Percentiles rank a stretch among this genome's conserved stretches.
Conservation (phyloP, 768 basidiomycete species). For the Phanerochaete carnosa region DNA sequence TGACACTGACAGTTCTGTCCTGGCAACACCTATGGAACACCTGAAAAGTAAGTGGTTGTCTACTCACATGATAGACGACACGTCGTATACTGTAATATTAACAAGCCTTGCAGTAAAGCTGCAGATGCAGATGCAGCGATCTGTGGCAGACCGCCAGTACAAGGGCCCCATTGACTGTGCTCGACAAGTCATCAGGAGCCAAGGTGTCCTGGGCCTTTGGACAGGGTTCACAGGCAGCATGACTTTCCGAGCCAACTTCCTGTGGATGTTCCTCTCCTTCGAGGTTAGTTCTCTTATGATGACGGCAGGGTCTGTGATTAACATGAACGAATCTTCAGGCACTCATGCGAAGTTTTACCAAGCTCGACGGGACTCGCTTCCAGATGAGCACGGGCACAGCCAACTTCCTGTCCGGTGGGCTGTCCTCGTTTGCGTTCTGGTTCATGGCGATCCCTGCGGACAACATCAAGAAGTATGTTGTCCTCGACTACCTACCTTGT, state of each 20-base stretch:
- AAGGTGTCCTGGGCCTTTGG: slow-evolving; percentile 69
- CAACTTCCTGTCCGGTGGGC: slow-evolving; percentile 64
- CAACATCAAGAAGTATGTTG: slow-evolving; percentile 74
- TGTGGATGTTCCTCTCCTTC: slow-evolving; percentile 75
- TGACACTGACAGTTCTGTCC: slow-evolving; percentile 44
- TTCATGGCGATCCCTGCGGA: slow-evolving; percentile 70
- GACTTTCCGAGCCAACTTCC: slow-evolving; percentile 70
- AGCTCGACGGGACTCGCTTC: slow-evolving; percentile 16
- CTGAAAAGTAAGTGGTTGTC: slow-evolving; percentile 50
- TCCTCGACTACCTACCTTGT: slow-evolving; percentile 3
- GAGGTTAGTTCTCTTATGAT: slow-evolving; percentile 39
- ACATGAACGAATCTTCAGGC: neutral
- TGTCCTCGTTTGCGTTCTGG: slow-evolving; percentile 65
- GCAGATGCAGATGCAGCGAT: slow-evolving; percentile 60
- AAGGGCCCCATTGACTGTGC: slow-evolving; percentile 66
- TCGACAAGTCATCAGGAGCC: slow-evolving; percentile 55
- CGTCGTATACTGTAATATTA: too few relatives aligned
- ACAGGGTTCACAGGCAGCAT: slow-evolving; percentile 73
- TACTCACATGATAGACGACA: too few relatives aligned
- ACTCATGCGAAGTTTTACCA: slow-evolving; percentile 1
- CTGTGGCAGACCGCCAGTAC: slow-evolving; percentile 50
- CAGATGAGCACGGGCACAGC: slow-evolving; percentile 60
- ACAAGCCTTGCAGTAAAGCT: slow-evolving; percentile 59
- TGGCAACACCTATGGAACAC: slow-evolving; percentile 77
- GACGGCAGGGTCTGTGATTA: neutral